phyloP scores from a whole-genome alignment of 352 stramenopile genomes.

The Globisporangium solare region DNA sequence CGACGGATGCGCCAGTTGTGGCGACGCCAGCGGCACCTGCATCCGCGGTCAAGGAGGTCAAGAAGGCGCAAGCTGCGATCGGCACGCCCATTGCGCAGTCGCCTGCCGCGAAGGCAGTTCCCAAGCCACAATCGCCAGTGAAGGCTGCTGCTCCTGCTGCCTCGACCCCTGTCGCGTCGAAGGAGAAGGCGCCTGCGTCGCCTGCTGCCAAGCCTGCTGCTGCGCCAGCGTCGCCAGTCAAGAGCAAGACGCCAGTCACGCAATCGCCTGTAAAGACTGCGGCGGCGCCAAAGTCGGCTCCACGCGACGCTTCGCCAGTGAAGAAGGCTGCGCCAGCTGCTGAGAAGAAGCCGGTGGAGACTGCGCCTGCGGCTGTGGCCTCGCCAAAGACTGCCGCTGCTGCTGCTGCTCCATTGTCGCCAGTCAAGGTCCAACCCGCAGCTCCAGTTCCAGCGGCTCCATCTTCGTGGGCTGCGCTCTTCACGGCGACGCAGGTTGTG shows the following conservation, averaged over 20 bases:
- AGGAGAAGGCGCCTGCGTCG: conserved; percentile 30
- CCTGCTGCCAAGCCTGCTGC: conserved; percentile 19
- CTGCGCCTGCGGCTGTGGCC: conserved; percentile 1
- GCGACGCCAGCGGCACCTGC: not conserved
- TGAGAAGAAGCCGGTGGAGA: conserved; percentile 6
- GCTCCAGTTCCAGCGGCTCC: conserved; percentile 25
- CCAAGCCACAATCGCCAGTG: conserved; percentile 19
- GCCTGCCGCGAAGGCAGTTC: conserved; percentile 8
- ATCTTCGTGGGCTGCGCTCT: conserved; percentile 63
- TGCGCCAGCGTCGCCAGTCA: conserved; percentile 12
- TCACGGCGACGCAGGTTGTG: conserved; percentile 18
- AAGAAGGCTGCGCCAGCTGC: conserved; percentile 13
- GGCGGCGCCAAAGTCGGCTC: conserved; percentile 12
- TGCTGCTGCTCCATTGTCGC: conserved; percentile 9
- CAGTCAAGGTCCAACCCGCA: conserved; percentile 15
- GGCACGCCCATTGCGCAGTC: conserved; percentile 29
- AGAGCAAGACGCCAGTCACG: conserved; percentile 11
- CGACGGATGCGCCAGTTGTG: conserved; percentile 2
- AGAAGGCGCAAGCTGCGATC: conserved; percentile 30
- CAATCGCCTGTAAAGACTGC: conserved; percentile 16
- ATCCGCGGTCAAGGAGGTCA: conserved; percentile 9
- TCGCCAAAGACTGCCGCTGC: conserved; percentile 13
- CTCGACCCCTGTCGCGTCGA: conserved; percentile 36
- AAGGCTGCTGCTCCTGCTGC: conserved; percentile 27
- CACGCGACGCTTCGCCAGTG: conserved; percentile 16